phyloP scores from a whole-genome alignment of 306 rosid species.

The Benincasa hispida region DNA sequence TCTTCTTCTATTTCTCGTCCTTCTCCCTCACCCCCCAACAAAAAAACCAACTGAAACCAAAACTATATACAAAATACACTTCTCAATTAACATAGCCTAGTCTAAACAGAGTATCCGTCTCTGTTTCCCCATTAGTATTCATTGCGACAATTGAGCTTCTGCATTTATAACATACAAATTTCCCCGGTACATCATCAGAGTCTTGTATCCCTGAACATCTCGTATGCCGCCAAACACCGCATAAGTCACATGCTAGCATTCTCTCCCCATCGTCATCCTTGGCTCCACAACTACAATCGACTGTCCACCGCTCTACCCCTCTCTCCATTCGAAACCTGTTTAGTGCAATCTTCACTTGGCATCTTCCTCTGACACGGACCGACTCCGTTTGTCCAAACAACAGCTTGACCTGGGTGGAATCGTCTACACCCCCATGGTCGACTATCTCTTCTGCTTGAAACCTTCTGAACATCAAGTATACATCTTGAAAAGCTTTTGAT shows the following conservation, averaged over 20 bases:
- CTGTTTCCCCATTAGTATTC: neutral
- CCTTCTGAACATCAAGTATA: slow-evolving; percentile 53
- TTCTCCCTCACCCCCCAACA: neutral
- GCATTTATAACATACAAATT: slow-evolving; percentile 63
- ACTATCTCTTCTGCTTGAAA: slow-evolving; percentile 60
- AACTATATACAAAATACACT: neutral
- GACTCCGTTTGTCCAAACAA: slow-evolving; percentile 38
- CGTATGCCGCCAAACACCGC: slow-evolving; percentile 89
- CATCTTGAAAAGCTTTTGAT: slow-evolving; percentile 73
- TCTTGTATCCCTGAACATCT: slow-evolving; percentile 70
- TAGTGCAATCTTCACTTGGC: slow-evolving; percentile 47
- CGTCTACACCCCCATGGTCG: slow-evolving; percentile 55
- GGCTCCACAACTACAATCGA: slow-evolving; percentile 84
- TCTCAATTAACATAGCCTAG: neutral
- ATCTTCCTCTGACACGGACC: slow-evolving; percentile 54
- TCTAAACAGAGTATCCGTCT: neutral
- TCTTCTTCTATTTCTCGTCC: neutral
- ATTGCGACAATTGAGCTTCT: neutral
- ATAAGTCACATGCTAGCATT: slow-evolving; percentile 82
- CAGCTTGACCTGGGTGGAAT: slow-evolving; percentile 52
- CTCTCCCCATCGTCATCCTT: slow-evolving; percentile 96
- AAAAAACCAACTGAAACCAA: neutral
- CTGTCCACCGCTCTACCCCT: slow-evolving; percentile 91
- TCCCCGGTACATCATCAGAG: slow-evolving; percentile 51
- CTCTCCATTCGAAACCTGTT: slow-evolving; percentile 79